Percentiles rank a stretch among this genome's conserved stretches.
Evolutionary conservation across 2,329 filamentous ascomycete species (phyloP).

Genomic region (Aspergillaceae sp.): DNA sequence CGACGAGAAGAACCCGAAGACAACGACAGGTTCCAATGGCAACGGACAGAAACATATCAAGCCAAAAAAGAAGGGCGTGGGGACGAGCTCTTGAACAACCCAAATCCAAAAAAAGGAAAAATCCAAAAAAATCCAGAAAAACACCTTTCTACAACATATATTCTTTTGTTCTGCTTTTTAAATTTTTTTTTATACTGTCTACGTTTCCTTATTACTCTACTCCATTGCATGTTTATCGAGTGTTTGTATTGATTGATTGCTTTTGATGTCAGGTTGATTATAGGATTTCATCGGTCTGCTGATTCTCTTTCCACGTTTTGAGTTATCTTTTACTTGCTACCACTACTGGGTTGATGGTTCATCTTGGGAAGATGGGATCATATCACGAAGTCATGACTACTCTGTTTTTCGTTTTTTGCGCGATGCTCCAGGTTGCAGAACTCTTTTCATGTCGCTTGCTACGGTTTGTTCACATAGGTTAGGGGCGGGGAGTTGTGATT

Average conservation of each 20-base stretch:
- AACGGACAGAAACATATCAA: conserved; percentile 30
- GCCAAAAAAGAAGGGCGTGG: conserved; percentile 33
- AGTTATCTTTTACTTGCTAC: too few species aligned
- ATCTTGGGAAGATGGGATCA: conserved; percentile 5
- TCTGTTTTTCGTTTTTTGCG: conserved; percentile 14
- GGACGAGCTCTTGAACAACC: conserved; percentile 18
- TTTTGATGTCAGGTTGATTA: background rate
- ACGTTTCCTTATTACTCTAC: too few species aligned
- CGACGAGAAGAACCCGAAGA: conserved; percentile 13
- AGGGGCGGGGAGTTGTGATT: background rate
- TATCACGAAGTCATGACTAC: conserved; percentile 27
- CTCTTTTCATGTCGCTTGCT: too few species aligned
- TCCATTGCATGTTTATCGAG: too few species aligned
- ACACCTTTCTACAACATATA: too few species aligned
- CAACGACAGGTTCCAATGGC: conserved; percentile 7
- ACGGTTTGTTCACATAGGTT: background rate
- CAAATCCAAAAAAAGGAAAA: conserved; percentile 4
- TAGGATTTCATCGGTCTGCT: too few species aligned
- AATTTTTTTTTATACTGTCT: too few species aligned
- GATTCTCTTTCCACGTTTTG: too few species aligned
- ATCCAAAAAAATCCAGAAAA: background rate
- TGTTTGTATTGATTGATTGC: background rate
- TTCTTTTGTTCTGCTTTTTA: too few species aligned
- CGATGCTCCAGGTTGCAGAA: conserved; percentile 2
- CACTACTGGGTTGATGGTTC: background rate